phyloP scores from a whole-genome alignment of 805 yeast species.

The Kodamaea kaohsiungensis region DNA sequence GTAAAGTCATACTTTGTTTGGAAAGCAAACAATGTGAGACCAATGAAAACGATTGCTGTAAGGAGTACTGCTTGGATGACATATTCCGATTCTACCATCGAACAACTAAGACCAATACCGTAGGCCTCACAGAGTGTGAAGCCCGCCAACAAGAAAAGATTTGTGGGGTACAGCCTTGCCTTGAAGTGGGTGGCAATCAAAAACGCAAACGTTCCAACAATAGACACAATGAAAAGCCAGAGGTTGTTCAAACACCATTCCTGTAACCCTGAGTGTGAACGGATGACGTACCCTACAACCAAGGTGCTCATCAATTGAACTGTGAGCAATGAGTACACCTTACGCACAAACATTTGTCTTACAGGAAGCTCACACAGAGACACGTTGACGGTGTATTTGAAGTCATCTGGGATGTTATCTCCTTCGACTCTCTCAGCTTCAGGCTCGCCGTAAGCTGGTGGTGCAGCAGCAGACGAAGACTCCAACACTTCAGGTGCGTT shows the following conservation, averaged over 20 bases:
- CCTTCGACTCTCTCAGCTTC: constrained; percentile 23
- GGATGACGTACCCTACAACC: constrained; percentile 53
- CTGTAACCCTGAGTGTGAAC: constrained; percentile 44
- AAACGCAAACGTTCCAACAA: constrained; percentile 61
- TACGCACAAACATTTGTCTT: constrained; percentile 73
- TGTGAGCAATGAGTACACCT: constrained; percentile 72
- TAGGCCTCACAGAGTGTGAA: constrained; percentile 80
- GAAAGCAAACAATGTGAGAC: constrained; percentile 73
- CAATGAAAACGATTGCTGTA: constrained; percentile 71
- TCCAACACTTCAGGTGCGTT: not conserved
- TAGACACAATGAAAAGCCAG: constrained; percentile 59
- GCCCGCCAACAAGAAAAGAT: constrained; percentile 56
- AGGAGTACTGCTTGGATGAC: constrained; percentile 71
- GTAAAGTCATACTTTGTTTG: constrained; percentile 77
- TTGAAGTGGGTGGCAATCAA: constrained; percentile 63
- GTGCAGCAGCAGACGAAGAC: constrained; percentile 9
- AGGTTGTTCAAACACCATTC: constrained; percentile 57
- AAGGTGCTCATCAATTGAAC: constrained; percentile 66
- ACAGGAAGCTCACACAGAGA: constrained; percentile 75
- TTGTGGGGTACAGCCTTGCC: constrained; percentile 69
- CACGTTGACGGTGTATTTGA: constrained; percentile 77
- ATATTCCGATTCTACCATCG: constrained; percentile 60
- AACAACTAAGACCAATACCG: constrained; percentile 64
- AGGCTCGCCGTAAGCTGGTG: constrained; percentile 26
- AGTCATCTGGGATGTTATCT: constrained; percentile 64